A percentile compares a stretch with the other conserved stretches of the same genome.
Conservation (phyloP, 2,329 filamentous ascomycete genomes). For the Sporothrix humicola region DNA sequence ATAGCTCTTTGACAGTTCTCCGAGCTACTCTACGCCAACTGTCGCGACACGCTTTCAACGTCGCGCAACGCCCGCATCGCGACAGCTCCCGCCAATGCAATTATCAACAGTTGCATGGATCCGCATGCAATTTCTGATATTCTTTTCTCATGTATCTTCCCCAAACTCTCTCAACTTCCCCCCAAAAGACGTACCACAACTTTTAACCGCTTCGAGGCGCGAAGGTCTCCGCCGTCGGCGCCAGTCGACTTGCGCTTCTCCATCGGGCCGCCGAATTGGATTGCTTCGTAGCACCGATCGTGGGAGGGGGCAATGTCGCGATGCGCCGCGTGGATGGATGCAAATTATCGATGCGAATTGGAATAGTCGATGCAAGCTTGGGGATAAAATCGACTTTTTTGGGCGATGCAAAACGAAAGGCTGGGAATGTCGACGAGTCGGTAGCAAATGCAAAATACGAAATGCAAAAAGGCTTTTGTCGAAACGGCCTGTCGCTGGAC, state of each 20-base stretch:
- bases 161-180: background rate
- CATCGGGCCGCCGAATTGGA: slow-evolving; percentile 28
- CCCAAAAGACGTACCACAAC: slow-evolving; percentile 48
- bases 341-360: background rate
- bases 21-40: slow-evolving; percentile 10
- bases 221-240: slow-evolving; percentile 56
- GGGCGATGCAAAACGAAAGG: background rate
- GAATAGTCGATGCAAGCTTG: background rate
- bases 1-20: background rate
- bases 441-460: background rate
- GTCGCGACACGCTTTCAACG: background rate
- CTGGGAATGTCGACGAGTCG: background rate
- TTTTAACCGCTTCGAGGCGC: slow-evolving; percentile 62
- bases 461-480: background rate
- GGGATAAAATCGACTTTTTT: background rate
- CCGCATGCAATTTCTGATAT: background rate
- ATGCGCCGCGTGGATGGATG: background rate
- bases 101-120: background rate
- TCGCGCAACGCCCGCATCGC: background rate
- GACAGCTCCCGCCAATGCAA: background rate
- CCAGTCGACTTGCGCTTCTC: slow-evolving; percentile 40
- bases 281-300: background rate
- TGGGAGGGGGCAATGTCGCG: background rate
- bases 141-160: too few relatives aligned
- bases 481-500: background rate